phyloP scores from a whole-genome alignment of 352 stramenopile genomes.

The Phytophthora quininea region DNA sequence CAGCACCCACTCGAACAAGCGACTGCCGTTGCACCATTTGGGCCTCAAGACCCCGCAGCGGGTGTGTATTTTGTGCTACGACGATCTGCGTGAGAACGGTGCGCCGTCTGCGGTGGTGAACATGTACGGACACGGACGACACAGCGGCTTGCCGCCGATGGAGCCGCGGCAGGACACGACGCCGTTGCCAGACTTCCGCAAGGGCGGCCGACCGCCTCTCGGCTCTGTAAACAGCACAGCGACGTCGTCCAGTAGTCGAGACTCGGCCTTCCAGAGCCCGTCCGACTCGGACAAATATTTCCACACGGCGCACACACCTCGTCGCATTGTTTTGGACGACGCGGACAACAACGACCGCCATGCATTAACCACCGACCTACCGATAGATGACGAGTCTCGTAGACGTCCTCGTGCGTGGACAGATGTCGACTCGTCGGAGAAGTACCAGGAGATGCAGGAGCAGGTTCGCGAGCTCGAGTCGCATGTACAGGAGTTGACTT shows the following conservation, averaged over 20 bases:
- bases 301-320: constrained; percentile 21
- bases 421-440: constrained; percentile 59
- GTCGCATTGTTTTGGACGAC: constrained; percentile 16
- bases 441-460: constrained; percentile 65
- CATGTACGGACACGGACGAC: constrained; percentile 53
- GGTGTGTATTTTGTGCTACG: constrained; percentile 83
- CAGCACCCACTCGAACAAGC: constrained; percentile 77
- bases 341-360: constrained; percentile 16
- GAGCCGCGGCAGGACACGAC: constrained; percentile 37
- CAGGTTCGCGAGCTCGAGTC: constrained; percentile 74
- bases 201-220: constrained; percentile 36
- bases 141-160: constrained; percentile 36
- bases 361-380: constrained; percentile 29
- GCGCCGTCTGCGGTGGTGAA: constrained; percentile 80
- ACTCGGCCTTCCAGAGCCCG: constrained; percentile 39
- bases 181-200: constrained; percentile 20
- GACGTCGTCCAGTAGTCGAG: constrained; percentile 33
- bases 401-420: constrained; percentile 67
- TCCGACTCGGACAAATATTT: constrained; percentile 37
- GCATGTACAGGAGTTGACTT: constrained; percentile 66
- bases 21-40: constrained; percentile 65
- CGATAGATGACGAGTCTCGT: constrained; percentile 41
- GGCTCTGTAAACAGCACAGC: constrained; percentile 44
- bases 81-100: constrained; percentile 77
- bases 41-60: constrained; percentile 66